Percentiles rank a stretch among this genome's conserved stretches.
Conservation (phyloP, 805 yeast genomes). For the Ogataea populi-albae region DNA sequence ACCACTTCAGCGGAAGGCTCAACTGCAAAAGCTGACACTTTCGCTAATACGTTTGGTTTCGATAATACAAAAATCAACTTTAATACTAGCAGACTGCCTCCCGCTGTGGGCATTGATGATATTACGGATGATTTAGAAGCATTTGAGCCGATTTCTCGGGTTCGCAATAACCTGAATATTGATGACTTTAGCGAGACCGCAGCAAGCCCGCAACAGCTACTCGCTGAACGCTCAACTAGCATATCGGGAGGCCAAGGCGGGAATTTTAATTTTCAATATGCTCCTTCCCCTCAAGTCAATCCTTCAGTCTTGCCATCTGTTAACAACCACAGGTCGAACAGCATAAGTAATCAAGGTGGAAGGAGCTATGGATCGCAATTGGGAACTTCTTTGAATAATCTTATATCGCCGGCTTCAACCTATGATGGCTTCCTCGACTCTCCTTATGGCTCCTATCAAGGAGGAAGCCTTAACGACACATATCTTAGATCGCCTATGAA, state of each 20-base stretch:
- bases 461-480: slow-evolving; percentile 28
- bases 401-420: slow-evolving; percentile 35
- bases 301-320: slow-evolving; percentile 19
- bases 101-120: not conserved
- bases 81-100: not conserved
- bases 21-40: not conserved
- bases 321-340: slow-evolving; percentile 18
- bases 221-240: slow-evolving; percentile 11
- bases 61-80: not conserved
- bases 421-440: slow-evolving; percentile 34
- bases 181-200: not conserved
- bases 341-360: slow-evolving; percentile 25
- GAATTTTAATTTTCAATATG: slow-evolving; percentile 21
- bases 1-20: too few relatives aligned
- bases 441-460: slow-evolving; percentile 35
- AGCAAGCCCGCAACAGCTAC: not conserved
- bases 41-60: not conserved
- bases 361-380: slow-evolving; percentile 30
- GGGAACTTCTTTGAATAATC: slow-evolving; percentile 31
- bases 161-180: not conserved
- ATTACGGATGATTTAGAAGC: slow-evolving; percentile 1
- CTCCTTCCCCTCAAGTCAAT: slow-evolving; percentile 28
- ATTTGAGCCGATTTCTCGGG: not conserved
- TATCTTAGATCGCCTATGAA: slow-evolving; percentile 34
- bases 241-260: slow-evolving; percentile 9